phyloP scores from a whole-genome alignment of 164 flowering plant genomes.

The Sextonia rubra region DNA sequence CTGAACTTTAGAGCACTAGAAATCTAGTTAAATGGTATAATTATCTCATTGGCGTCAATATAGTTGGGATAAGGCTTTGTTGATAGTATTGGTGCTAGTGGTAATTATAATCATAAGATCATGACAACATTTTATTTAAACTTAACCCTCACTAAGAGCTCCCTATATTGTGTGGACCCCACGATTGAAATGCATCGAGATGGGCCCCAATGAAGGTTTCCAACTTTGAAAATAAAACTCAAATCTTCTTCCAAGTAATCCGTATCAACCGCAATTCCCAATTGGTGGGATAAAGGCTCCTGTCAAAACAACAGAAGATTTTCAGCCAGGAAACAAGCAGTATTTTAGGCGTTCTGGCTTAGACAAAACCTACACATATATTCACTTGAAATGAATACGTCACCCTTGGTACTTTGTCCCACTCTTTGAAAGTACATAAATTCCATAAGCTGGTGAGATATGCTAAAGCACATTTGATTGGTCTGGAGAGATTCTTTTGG shows the following conservation, averaged over 20 bases:
- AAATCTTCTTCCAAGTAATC: neutral
- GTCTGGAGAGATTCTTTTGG: neutral
- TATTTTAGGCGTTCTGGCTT: neutral
- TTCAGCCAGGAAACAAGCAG: neutral
- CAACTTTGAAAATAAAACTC: too few relatives aligned
- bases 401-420: neutral
- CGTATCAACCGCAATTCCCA: neutral
- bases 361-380: neutral
- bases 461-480: neutral
- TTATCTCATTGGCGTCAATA: accelerated
- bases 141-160: too few relatives aligned
- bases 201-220: too few relatives aligned
- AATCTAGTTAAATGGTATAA: too few relatives aligned
- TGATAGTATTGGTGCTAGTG: too few relatives aligned
- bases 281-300: neutral
- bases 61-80: too few relatives aligned
- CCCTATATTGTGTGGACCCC: too few relatives aligned
- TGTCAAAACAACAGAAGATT: neutral
- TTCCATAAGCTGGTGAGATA: neutral
- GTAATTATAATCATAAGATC: too few relatives aligned
- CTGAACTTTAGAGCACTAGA: too few relatives aligned
- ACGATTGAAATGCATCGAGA: too few relatives aligned
- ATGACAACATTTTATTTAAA: too few relatives aligned
- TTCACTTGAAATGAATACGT: neutral
- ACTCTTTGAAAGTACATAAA: neutral